Evolutionary conservation across 129 eudicot genomes (phyloP).

Genomic region (Tanacetum coccineum): DNA sequence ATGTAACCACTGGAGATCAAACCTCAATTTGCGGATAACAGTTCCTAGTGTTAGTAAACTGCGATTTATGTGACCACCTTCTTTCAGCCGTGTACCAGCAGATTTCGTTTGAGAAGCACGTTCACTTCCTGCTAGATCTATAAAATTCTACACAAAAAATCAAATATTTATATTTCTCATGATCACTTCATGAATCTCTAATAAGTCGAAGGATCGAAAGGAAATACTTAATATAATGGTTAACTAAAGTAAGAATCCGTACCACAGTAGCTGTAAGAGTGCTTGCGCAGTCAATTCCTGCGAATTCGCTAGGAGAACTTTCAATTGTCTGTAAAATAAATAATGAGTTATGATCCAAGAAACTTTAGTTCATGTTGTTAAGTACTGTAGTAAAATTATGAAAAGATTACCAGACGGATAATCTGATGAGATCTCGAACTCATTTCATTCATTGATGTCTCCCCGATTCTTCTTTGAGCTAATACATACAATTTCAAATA

Average conservation of each 20-base stretch:
- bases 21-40: slow-evolving; percentile 40
- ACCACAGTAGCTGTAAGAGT: slow-evolving; percentile 86
- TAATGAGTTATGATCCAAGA: background rate
- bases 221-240: background rate
- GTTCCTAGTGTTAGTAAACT: slow-evolving; percentile 41
- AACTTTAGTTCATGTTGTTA: slow-evolving; percentile 13
- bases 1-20: slow-evolving; percentile 5
- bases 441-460: slow-evolving; percentile 74
- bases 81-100: slow-evolving; percentile 37
- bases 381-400: background rate
- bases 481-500: slow-evolving; percentile 18
- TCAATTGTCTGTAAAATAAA: slow-evolving; percentile 66
- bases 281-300: slow-evolving; percentile 51
- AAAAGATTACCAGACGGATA: slow-evolving; percentile 66
- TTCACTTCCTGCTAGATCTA: slow-evolving; percentile 42
- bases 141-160: slow-evolving; percentile 33
- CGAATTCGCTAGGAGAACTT: slow-evolving; percentile 58
- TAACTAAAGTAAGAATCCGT: slow-evolving; percentile 13
- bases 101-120: slow-evolving; percentile 35
- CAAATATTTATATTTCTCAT: background rate
- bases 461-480: slow-evolving; percentile 94
- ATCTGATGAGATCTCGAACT: slow-evolving; percentile 99
- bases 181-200: slow-evolving; percentile 9
- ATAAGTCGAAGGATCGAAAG: background rate
- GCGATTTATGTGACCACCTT: slow-evolving; percentile 40